Base-by-base conservation (phyloP, 2,329 filamentous ascomycete genomes). In the Ophiostoma sp. region DNA sequence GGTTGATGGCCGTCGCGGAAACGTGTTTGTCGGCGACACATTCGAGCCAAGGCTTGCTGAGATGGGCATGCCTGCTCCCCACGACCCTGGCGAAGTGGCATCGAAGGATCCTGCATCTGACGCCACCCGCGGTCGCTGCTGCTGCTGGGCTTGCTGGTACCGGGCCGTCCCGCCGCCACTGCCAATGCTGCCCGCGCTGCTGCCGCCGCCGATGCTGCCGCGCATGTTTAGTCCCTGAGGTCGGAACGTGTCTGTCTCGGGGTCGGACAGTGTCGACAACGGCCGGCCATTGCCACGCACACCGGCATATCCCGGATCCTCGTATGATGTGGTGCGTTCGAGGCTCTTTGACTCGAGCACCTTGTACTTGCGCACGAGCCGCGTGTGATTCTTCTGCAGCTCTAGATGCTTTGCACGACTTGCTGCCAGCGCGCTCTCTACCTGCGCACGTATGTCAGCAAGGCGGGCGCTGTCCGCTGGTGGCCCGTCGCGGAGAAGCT, bases 371-470 rank as follows among this genome's bases (percentile, higher is more conserved):
- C 80, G 81, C 72, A 79, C 78, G 65, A 87, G 77, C 27, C 81
- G 77, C 63, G 77, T 76, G 72, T 84, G 80, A 69, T 84, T 83
- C 73, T 79, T 82, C 73, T 84, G 82, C 70, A 86, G 75, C 72
- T 85, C 84, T 0, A 79, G 77, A 70, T 86, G 82, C 75, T 83
- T 84, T 0, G 81, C 79, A 64, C 82, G 78, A 72, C 81, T 84
- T n/a, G 82, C 81, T 42, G 82, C 80, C 14, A 87, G 75, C 0
- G 81, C 77, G 5, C 72, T 77, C 69, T 84, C 80, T 1, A 85
- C 73, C 16, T 78, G 77, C 12, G 77, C 75, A 64, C 79, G 78
- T 12, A 77, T 71, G 4, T 76, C 76, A 16, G 38, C 60, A 40
- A 63, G 11, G 38, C 14, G 7, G 36, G 58, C 36, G 36, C 36